Evolutionary conservation across 2,329 filamentous ascomycete species (phyloP).

Genomic region (Canariomyces notabilis): DNA sequence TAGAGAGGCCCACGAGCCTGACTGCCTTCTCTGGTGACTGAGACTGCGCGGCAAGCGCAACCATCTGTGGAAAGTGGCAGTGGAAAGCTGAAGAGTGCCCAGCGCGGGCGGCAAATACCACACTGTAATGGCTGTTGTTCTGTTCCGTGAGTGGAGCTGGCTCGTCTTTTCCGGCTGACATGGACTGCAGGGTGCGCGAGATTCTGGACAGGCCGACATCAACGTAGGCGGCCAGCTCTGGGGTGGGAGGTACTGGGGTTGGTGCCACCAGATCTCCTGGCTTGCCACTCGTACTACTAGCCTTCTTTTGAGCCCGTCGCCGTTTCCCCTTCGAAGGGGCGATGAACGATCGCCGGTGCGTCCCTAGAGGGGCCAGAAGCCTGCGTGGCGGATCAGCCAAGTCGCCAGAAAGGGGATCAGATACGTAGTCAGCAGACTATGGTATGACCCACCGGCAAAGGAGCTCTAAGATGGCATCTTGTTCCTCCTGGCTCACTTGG

Average conservation of each 20-base stretch:
- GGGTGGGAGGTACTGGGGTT: constrained; percentile 33
- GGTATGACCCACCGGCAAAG: constrained; percentile 53
- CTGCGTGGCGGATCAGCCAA: constrained; percentile 34
- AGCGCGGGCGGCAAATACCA: constrained; percentile 55
- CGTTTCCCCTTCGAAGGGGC: constrained; percentile 58
- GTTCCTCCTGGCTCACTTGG: constrained; percentile 49
- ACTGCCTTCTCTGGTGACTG: constrained; percentile 37
- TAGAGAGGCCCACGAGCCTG: constrained; percentile 59
- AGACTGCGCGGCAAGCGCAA: constrained; percentile 40
- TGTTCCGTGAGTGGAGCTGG: neutral
- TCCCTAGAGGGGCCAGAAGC: constrained; percentile 58
- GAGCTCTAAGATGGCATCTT: constrained; percentile 61
- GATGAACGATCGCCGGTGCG: constrained; percentile 51
- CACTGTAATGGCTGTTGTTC: constrained; percentile 36
- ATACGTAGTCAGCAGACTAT: neutral
- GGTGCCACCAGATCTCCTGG: neutral
- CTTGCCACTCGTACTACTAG: constrained; percentile 24
- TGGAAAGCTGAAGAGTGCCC: constrained; percentile 55
- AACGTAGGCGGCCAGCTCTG: constrained; percentile 52
- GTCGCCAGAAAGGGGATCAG: constrained; percentile 3
- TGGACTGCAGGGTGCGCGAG: constrained; percentile 51
- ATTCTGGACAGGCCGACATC: constrained; percentile 63
- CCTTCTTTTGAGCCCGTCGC: constrained; percentile 46
- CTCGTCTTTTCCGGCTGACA: constrained; percentile 24
- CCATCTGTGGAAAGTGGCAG: constrained; percentile 51